Evolutionary conservation across 257 asterid species (phyloP).

Genomic region (Forsythia viridissima): DNA sequence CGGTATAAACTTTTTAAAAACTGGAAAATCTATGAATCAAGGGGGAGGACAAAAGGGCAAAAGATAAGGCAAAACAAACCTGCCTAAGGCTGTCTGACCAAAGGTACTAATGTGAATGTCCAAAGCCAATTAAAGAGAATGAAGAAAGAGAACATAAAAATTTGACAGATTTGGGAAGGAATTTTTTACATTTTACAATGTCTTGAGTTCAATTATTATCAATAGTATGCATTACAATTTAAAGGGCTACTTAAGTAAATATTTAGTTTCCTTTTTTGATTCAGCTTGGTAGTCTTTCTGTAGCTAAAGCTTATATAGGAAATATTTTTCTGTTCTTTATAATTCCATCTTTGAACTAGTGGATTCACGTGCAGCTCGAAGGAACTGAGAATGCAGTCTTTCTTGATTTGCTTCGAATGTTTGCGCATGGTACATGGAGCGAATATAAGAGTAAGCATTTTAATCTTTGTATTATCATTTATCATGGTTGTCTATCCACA

Average conservation of each 20-base stretch:
- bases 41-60: not conserved
- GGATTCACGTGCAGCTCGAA: slow-evolving; percentile 62
- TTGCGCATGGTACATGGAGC: slow-evolving; percentile 94
- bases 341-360: not conserved
- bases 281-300: not conserved
- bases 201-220: not conserved
- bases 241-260: not conserved
- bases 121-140: not conserved
- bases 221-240: not conserved
- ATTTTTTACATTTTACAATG: not conserved
- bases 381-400: slow-evolving; percentile 68
- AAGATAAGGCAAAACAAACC: not conserved
- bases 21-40: not conserved
- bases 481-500: not conserved
- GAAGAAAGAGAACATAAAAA: not conserved
- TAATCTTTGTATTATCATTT: slow-evolving; percentile 10
- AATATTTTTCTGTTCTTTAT: not conserved
- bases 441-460: slow-evolving; percentile 75
- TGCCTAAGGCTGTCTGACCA: not conserved
- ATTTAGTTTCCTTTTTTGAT: not conserved
- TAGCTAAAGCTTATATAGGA: not conserved
- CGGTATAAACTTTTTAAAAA: not conserved
- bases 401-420: slow-evolving; percentile 78
- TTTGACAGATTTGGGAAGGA: not conserved
- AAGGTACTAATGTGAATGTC: not conserved